These are phyloP conservation scores for Tothia fuscella DNA, from an alignment of 2,329 filamentous ascomycete species.

Conservation along the genomic window DNA sequence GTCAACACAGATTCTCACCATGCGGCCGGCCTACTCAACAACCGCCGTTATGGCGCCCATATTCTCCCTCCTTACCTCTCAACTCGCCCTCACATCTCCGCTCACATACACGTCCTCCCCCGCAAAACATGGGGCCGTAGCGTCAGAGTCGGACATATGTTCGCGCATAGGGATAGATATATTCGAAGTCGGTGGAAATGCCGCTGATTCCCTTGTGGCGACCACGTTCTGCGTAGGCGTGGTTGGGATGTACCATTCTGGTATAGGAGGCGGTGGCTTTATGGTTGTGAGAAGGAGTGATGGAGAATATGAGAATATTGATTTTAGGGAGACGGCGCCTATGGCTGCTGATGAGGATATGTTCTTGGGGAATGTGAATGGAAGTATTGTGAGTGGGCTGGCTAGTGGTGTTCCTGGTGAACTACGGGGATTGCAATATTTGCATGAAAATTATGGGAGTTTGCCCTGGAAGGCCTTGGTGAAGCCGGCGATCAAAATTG, in stretches of 20 bases:
- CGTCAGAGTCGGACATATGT: conserved; percentile 33
- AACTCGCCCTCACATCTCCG: conserved; percentile 8
- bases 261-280: conserved; percentile 85
- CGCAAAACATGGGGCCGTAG: conserved; percentile 28
- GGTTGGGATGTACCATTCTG: conserved; percentile 11
- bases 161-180: conserved; percentile 35
- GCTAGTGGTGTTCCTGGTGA: conserved; percentile 57
- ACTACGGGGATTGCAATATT: conserved; percentile 64
- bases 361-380: conserved; percentile 59
- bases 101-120: background rate
- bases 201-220: conserved; percentile 37
- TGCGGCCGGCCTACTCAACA: too few relatives aligned
- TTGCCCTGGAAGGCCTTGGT: conserved; percentile 50
- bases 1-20: too few relatives aligned
- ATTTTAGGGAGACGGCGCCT: conserved; percentile 83
- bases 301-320: conserved; percentile 73
- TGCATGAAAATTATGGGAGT: conserved; percentile 59
- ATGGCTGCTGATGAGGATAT: conserved; percentile 72
- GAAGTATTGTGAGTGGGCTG: conserved; percentile 60
- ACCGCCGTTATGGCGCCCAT: conserved; percentile 6
- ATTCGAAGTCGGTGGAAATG: conserved; percentile 38
- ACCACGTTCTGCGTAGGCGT: conserved; percentile 35
- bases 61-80: conserved; percentile 7
- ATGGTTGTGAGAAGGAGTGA: conserved; percentile 63
- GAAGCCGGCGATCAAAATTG: conserved; percentile 60